Percentiles rank a stretch among this genome's conserved stretches.
phyloP scores from a whole-genome alignment of 371 early-diverging fungal genomes.

The Syncephalastrum monosporum region DNA sequence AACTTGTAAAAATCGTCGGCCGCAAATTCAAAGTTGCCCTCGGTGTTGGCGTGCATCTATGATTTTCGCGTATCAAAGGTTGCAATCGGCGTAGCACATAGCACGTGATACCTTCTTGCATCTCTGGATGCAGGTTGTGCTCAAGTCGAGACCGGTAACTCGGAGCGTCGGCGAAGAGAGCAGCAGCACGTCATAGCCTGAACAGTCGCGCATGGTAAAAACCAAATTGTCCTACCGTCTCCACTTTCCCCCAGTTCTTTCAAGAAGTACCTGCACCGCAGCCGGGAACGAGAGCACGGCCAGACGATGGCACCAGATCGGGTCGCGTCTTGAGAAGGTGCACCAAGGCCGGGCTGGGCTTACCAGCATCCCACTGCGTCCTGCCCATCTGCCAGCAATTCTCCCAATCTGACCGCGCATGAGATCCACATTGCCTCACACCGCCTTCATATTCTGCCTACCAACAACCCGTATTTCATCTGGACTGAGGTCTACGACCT shows the following conservation, averaged over 20 bases:
- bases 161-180: slow-evolving; percentile 57
- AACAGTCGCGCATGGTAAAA: slow-evolving; percentile 4
- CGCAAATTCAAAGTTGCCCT: slow-evolving; percentile 6
- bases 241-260: neutral
- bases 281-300: slow-evolving; percentile 78
- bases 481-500: too few species aligned
- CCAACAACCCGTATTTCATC: too few species aligned
- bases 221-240: neutral
- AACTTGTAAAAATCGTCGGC: slow-evolving; percentile 72
- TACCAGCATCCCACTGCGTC: slow-evolving; percentile 67
- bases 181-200: slow-evolving; percentile 75
- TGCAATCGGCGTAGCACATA: slow-evolving; percentile 9
- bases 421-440: too few species aligned
- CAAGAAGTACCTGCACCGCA: slow-evolving; percentile 64
- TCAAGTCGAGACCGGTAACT: slow-evolving; percentile 73
- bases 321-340: slow-evolving; percentile 54
- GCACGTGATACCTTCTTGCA: slow-evolving; percentile 40
- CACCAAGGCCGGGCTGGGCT: slow-evolving; percentile 63
- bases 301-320: slow-evolving; percentile 55
- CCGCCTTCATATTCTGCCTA: too few species aligned
- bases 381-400: slow-evolving; percentile 49
- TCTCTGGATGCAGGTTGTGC: slow-evolving; percentile 61
- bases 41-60: slow-evolving; percentile 10
- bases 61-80: slow-evolving; percentile 22
- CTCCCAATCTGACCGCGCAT: slow-evolving; percentile 46